Evolutionary conservation across 164 flowering plant species (phyloP).

Genomic region (Sedum album): DNA sequence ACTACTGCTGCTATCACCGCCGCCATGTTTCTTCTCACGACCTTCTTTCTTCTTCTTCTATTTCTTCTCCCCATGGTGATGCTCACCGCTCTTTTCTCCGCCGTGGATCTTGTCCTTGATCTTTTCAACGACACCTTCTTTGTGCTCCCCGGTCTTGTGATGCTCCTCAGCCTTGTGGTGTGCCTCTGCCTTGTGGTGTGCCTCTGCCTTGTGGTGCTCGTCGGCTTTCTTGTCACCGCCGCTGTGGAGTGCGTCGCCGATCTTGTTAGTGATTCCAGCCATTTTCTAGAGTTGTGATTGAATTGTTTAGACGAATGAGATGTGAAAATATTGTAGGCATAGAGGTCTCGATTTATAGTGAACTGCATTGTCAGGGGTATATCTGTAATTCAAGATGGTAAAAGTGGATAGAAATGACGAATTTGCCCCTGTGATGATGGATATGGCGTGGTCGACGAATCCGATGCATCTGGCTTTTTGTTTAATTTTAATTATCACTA

Average conservation of each 20-base stretch:
- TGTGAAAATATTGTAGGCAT: background rate
- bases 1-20: conserved; percentile 35
- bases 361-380: too few relatives aligned
- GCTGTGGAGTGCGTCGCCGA: conserved; percentile 45
- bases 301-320: background rate
- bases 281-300: conserved; percentile 17
- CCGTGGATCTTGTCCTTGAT: conserved; percentile 55
- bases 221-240: conserved; percentile 28
- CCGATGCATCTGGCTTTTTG: too few relatives aligned
- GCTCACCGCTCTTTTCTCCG: conserved; percentile 15
- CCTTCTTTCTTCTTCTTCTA: conserved; percentile 35
- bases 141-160: background rate
- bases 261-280: conserved; percentile 55
- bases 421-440: background rate
- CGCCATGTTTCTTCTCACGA: conserved; percentile 17
- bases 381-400: background rate
- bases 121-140: conserved; percentile 39
- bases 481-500: too few relatives aligned
- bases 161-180: conserved; percentile 18
- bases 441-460: background rate
- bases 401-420: background rate
- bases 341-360: too few relatives aligned
- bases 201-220: too few relatives aligned
- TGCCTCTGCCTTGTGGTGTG: conserved; percentile 15
- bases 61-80: conserved; percentile 13